Base-by-base conservation (phyloP, 2,329 filamentous ascomycete genomes). In the Aspergillus brunneoviolaceus region DNA sequence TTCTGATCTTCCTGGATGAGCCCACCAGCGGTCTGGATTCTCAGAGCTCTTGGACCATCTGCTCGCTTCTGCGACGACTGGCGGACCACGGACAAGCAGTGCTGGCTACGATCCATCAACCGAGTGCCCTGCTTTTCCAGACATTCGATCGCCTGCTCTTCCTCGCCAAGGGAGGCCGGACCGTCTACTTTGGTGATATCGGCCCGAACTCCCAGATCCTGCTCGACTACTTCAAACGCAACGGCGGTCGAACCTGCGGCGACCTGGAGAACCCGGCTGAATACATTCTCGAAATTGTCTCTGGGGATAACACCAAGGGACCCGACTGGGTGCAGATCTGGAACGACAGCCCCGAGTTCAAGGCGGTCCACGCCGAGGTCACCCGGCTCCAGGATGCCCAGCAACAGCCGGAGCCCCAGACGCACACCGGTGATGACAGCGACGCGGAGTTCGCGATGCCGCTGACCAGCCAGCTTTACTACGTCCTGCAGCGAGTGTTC, bases 81-180 rank as follows among this genome's bases (percentile, higher is more conserved):
- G 91, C 92, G 66, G 90, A 95, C 74, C 88, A 86, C 59, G 93
- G 93, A 6, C 91, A 95, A 74, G 92, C 93, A 31, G 89, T 97
- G 71, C 85, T 97, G 12, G 96, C 91, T 77, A 96, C 93, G 0
- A 96, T 97, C 62, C 93, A 97, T 74, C 93, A 97, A 74, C 93
- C 93, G 12, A 95, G 90, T 14, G 92, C 92, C 42, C 91, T 96
- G 81, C 82, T 97, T 51, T 96, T 97, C 80, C 90, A 96, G 74
- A 87, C 91, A 60, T 97, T 89, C 51, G 86, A 89, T 63, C 79
- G 81, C 1, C 73, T 89, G 1, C 75, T 89, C 0, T 86, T 89
- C 69, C 78, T 89, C 0, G 85, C 85, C 1, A 81, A 82, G 52
- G 87, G 87, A 11, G 87, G 87, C 0, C 85, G 82, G 68, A 89